A percentile compares a stretch with the other conserved stretches of the same genome.
These are phyloP conservation scores for Priceomyces fermenticarens DNA, from an alignment of 805 yeast species.

Conservation along the genomic window DNA sequence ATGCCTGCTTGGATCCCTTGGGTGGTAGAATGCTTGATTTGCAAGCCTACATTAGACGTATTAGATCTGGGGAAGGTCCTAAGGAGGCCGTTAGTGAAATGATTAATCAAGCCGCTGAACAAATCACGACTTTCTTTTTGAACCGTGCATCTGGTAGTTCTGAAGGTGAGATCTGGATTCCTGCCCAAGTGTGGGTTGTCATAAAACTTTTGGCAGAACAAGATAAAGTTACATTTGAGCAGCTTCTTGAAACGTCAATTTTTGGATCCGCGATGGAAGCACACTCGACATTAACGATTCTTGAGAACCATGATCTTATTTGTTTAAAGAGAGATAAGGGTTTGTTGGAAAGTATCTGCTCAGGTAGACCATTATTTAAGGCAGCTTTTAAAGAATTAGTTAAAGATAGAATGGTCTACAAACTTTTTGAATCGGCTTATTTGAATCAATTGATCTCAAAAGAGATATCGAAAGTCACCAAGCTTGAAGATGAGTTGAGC, in stretches of 20 bases:
- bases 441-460: slow-evolving; percentile 50
- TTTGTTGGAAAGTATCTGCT: slow-evolving; percentile 56
- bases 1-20: slow-evolving; percentile 61
- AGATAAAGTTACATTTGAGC: slow-evolving; percentile 46
- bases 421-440: slow-evolving; percentile 63
- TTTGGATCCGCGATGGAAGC: slow-evolving; percentile 44
- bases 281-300: slow-evolving; percentile 49
- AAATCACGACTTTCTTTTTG: slow-evolving; percentile 76
- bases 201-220: slow-evolving; percentile 58
- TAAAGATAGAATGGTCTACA: slow-evolving; percentile 51
- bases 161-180: slow-evolving; percentile 51
- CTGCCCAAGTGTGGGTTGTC: slow-evolving; percentile 87
- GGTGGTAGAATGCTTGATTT: slow-evolving; percentile 96
- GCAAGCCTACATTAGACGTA: slow-evolving; percentile 84
- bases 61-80: slow-evolving; percentile 85
- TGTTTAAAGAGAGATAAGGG: slow-evolving; percentile 76
- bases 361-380: slow-evolving; percentile 81
- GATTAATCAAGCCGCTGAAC: slow-evolving; percentile 82
- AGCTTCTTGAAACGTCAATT: slow-evolving; percentile 54
- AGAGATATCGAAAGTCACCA: slow-evolving; percentile 61
- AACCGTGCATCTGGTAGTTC: slow-evolving; percentile 17
- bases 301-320: slow-evolving; percentile 79
- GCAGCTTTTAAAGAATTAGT: slow-evolving; percentile 75
- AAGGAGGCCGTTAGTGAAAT: slow-evolving; percentile 72
- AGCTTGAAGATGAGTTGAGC: slow-evolving; percentile 70